Percentiles rank a stretch among this genome's conserved stretches.
These are phyloP conservation scores for Torulaspora franciscae DNA, from an alignment of 805 yeast species.

Conservation along the genomic window DNA sequence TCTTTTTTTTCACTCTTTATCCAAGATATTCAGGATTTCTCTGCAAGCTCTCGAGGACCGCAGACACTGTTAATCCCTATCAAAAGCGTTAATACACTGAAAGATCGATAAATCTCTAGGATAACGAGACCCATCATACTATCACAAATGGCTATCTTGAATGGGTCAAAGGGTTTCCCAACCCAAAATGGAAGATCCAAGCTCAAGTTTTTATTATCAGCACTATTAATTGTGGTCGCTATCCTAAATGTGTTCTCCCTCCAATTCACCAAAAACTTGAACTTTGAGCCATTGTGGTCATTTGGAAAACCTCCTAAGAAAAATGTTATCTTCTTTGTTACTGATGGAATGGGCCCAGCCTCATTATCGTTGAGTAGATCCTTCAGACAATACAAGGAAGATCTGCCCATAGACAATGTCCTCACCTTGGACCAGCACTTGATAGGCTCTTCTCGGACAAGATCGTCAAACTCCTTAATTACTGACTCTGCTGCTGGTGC, in stretches of 20 bases:
- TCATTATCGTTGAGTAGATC: conserved; percentile 75
- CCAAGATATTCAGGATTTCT: too few relatives aligned
- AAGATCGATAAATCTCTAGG: background rate
- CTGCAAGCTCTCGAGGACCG: too few relatives aligned
- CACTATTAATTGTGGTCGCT: background rate
- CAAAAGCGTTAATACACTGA: too few relatives aligned
- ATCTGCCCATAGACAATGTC: conserved; percentile 49
- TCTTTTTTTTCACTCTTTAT: too few relatives aligned
- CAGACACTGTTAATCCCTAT: background rate
- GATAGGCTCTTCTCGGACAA: conserved; percentile 80
- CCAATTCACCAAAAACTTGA: conserved; percentile 1
- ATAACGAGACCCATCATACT: background rate
- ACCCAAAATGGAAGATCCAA: conserved; percentile 1
- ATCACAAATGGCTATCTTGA: background rate
- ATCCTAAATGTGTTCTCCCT: background rate
- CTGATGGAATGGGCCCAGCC: conserved; percentile 96
- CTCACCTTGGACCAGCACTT: conserved; percentile 62
- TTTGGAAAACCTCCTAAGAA: conserved; percentile 41
- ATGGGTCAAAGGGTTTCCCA: background rate
- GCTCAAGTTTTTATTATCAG: background rate
- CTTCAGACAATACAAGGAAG: conserved; percentile 51
- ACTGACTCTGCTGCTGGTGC: conserved; percentile 99
- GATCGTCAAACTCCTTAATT: conserved; percentile 68
- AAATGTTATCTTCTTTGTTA: conserved; percentile 80
- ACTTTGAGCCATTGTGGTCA: background rate